A percentile compares a stretch with the other conserved stretches of the same genome.
These are phyloP conservation scores for Mucuna pruriens DNA, from an alignment of 306 rosid genomes.

Conservation along the genomic window DNA sequence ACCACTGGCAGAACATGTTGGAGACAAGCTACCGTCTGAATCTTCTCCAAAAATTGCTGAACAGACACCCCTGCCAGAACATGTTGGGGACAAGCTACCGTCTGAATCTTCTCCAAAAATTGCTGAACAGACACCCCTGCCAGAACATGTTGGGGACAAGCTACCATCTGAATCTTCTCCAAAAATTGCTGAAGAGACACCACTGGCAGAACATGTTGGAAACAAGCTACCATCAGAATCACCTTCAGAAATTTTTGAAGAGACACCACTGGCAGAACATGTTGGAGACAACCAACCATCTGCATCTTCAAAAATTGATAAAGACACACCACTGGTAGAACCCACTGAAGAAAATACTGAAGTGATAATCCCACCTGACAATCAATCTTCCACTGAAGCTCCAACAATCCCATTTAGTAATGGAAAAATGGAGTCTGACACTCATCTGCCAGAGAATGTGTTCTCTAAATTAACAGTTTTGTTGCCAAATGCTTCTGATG, in stretches of 20 bases:
- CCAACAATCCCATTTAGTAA: constrained; percentile 39
- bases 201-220: constrained; percentile 10
- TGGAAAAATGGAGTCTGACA: constrained; percentile 51
- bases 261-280: constrained; percentile 39
- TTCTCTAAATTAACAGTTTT: constrained; percentile 27
- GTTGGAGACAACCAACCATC: constrained; percentile 39
- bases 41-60: constrained; percentile 35
- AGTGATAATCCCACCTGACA: constrained; percentile 31
- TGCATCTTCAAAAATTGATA: constrained; percentile 34
- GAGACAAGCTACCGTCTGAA: constrained; percentile 47
- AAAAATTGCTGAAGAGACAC: not conserved
- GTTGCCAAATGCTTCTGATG: constrained; percentile 45
- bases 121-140: constrained; percentile 39
- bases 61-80: constrained; percentile 18
- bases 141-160: constrained; percentile 40
- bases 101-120: constrained; percentile 39
- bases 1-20: constrained; percentile 24
- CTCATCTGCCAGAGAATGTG: constrained; percentile 39
- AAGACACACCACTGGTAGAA: constrained; percentile 25
- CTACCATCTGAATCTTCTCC: constrained; percentile 40
- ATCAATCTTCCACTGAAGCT: constrained; percentile 43
- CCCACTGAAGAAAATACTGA: constrained; percentile 32
- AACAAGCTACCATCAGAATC: constrained; percentile 26
- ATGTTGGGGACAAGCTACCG: constrained; percentile 38
- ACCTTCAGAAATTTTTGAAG: constrained; percentile 23